Evolutionary conservation across 2,329 filamentous ascomycete genomes (phyloP), one percentile per base, ranked within the genome.

Genomic region (Botryosphaeria agaves): DNA sequence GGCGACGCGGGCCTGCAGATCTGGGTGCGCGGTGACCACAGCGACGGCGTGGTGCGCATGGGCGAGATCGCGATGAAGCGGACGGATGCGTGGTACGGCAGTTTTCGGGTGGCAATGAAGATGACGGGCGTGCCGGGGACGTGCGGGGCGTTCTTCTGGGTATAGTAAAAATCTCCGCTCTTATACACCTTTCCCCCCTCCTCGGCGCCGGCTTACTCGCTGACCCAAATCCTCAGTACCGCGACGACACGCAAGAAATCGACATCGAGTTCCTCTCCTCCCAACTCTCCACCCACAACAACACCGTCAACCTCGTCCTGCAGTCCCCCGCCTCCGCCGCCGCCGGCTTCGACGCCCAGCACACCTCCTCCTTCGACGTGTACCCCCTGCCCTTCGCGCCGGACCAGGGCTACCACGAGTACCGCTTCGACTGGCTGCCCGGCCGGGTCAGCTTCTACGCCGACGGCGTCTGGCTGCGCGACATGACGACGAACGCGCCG

Each of bases 71-170:
- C 73, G 29, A 69, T 70, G 3, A 47, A 55, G 5, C 59, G 73
- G 14, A 48, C 59, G 7, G 74, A 85, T 43, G 57, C 81, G 41
- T 54, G 69, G n/a, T 78, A 71, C 45, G 80, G 80, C 2, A 76
- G 67, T 15, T 85, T 76, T 41, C 59, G 78, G 12, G 68, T 72
- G 3, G 66, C 66, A 20, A 74, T 83, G 58, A 76, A 71, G 51
- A 49, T 76, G 33, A 70, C 72, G 0, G 52, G 53, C 23, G 55
- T 66, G 5, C 53, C 59, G 1, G 78, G 78, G 16, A 85, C 80
- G 1, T 85, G 79, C 47, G 72, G 69, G 18, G 78, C 78, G 5
- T 84, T 85, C 54, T 85, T 84, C 52, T 87, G 77, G 72, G 74
- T 80, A 52, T 34, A n/a, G n/a, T n/a, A 53, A 27, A 14, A 8